Evolutionary conservation across 176 grass and related monocot species (phyloP).

Genomic region (Aegilops sharonensis): DNA sequence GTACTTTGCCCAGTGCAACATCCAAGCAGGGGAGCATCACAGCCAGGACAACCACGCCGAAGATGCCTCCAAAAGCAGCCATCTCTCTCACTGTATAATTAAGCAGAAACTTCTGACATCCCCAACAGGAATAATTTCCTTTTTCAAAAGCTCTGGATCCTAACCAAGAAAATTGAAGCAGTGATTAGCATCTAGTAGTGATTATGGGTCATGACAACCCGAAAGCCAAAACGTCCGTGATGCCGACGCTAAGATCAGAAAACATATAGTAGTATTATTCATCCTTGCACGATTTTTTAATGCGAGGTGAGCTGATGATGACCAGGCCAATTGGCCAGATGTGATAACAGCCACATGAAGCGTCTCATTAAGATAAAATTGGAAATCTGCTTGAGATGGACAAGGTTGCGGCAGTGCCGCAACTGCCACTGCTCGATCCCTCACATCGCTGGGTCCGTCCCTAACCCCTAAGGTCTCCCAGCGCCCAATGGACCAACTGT

Average conservation of each 20-base stretch:
- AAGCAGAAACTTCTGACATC: conserved; percentile 31
- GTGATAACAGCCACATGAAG: conserved; percentile 18
- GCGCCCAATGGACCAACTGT: too few relatives aligned
- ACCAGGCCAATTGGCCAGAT: not conserved
- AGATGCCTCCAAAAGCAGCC: not conserved
- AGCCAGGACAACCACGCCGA: not conserved
- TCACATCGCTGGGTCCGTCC: too few relatives aligned
- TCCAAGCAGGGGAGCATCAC: conserved; percentile 33
- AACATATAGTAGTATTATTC: not conserved
- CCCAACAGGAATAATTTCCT: not conserved
- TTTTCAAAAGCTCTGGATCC: not conserved
- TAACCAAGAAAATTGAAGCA: too few relatives aligned
- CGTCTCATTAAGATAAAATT: too few relatives aligned
- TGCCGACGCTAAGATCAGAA: too few relatives aligned
- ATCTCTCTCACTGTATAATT: conserved; percentile 9
- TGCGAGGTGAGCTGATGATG: not conserved
- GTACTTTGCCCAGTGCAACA: conserved; percentile 26
- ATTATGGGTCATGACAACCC: too few relatives aligned
- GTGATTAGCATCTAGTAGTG: too few relatives aligned
- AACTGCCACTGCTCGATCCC: too few relatives aligned
- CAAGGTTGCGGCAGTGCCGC: too few relatives aligned
- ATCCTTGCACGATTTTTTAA: conserved; percentile 18
- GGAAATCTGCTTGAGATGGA: too few relatives aligned
- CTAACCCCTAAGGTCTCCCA: too few relatives aligned
- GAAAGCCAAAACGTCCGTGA: too few relatives aligned